Evolutionary conservation across 805 yeast species (phyloP).

Genomic region (Candida schatavii): DNA sequence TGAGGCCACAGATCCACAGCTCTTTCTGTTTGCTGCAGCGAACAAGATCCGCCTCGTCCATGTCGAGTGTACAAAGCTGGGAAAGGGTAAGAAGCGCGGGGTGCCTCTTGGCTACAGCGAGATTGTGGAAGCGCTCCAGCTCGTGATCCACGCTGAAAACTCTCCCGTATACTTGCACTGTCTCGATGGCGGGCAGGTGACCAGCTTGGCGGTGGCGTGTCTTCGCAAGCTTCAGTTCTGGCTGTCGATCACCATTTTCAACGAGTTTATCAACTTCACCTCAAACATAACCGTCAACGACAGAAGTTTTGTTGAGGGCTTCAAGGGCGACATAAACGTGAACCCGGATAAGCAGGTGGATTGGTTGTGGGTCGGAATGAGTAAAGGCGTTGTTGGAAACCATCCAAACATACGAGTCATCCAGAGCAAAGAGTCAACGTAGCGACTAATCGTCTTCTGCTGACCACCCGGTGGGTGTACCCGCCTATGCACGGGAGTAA

Average conservation of each 20-base stretch:
- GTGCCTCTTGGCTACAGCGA: constrained; percentile 73
- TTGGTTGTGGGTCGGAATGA: constrained; percentile 69
- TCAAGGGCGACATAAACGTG: constrained; percentile 61
- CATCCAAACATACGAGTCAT: constrained; percentile 50
- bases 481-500: too few relatives aligned
- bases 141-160: constrained; percentile 54
- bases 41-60: constrained; percentile 65
- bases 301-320: constrained; percentile 77
- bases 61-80: constrained; percentile 61
- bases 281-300: constrained; percentile 80
- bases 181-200: constrained; percentile 83
- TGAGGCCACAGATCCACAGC: constrained; percentile 45
- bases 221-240: constrained; percentile 78
- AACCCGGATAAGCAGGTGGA: constrained; percentile 42
- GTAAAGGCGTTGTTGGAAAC: constrained; percentile 52
- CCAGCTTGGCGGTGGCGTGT: constrained; percentile 83
- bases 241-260: constrained; percentile 84
- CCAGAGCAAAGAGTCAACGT: background rate
- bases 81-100: constrained; percentile 78
- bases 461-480: background rate
- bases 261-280: constrained; percentile 77
- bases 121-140: constrained; percentile 57
- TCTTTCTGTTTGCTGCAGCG: constrained; percentile 50
- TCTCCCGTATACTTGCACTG: constrained; percentile 85
- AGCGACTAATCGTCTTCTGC: background rate